Percentiles rank a stretch among this genome's conserved stretches.
Evolutionary conservation across 2,329 filamentous ascomycete species (phyloP).

Genomic region (Tympanopsis confertula): DNA sequence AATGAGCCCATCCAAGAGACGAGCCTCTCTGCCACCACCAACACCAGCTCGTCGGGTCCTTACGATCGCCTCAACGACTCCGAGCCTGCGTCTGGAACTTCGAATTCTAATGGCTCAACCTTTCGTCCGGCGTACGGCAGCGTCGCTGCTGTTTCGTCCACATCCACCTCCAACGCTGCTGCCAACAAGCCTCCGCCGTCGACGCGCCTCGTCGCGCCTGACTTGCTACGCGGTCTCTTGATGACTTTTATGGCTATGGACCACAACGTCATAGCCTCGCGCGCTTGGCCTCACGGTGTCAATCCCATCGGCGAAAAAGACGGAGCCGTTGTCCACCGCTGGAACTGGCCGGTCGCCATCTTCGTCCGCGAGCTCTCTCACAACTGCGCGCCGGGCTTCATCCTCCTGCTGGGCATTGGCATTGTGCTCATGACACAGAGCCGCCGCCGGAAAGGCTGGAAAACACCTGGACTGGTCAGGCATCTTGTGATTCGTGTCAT

Average conservation of each 20-base stretch:
- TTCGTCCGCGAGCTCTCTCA: slow-evolving; percentile 28
- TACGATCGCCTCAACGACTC: no score
- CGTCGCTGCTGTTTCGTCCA: no score
- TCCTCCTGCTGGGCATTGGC: slow-evolving; percentile 31
- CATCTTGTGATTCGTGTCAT: slow-evolving; percentile 25
- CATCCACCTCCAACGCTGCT: no score
- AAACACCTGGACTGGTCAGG: slow-evolving; percentile 15
- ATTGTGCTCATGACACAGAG: slow-evolving; percentile 31
- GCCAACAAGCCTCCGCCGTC: slow-evolving; percentile 1
- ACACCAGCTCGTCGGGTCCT: no score
- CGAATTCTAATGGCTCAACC: no score
- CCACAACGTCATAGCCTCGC: slow-evolving; percentile 24
- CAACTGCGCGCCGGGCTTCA: slow-evolving; percentile 31
- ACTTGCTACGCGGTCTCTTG: slow-evolving; percentile 30
- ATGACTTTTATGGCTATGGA: slow-evolving; percentile 32
- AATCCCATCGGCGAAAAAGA: slow-evolving; percentile 22
- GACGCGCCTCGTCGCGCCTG: slow-evolving; percentile 25
- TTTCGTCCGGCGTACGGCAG: no score
- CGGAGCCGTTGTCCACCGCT: slow-evolving; percentile 17
- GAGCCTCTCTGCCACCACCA: no score
- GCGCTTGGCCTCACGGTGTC: slow-evolving; percentile 27
- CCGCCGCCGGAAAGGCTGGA: slow-evolving; percentile 25
- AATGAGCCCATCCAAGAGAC: no score
- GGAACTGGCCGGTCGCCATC: slow-evolving; percentile 25
- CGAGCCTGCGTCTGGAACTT: no score